Conservation (phyloP, 169 alveolate species). For the Plasmodium sp. region DNA sequence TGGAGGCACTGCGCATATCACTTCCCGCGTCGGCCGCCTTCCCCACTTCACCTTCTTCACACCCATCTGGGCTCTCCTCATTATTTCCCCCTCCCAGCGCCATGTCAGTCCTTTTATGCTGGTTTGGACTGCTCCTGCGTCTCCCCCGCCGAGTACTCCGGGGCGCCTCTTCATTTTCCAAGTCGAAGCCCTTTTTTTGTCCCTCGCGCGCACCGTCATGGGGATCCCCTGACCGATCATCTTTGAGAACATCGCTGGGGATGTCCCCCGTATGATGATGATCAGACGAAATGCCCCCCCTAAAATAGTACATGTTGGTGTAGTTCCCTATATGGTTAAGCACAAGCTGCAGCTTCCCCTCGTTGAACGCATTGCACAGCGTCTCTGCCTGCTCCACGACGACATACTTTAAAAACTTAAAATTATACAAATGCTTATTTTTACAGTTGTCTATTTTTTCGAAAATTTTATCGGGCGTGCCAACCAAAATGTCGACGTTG, state of each 20-base stretch:
- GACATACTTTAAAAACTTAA: constrained; percentile 66
- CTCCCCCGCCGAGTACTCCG: background rate
- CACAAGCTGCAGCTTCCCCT: constrained; percentile 47
- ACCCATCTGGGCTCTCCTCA: background rate
- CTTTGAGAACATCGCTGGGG: background rate
- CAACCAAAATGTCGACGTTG: constrained; percentile 57
- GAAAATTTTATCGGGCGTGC: constrained; percentile 74
- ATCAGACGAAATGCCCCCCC: background rate
- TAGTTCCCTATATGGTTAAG: constrained; percentile 55
- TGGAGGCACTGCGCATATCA: background rate
- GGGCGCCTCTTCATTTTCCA: background rate
- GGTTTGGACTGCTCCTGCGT: background rate
- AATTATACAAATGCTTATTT: constrained; percentile 74
- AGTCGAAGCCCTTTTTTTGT: background rate
- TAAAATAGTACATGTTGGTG: constrained; percentile 72
- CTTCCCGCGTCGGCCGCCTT: background rate
- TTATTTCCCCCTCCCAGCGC: background rate
- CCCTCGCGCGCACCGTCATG: background rate
- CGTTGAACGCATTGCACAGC: constrained; percentile 65
- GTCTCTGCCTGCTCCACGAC: constrained; percentile 65
- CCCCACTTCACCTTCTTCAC: background rate
- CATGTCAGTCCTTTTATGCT: background rate
- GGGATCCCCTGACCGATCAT: background rate
- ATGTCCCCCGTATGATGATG: background rate
- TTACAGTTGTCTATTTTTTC: constrained; percentile 65